Percentiles rank a stretch among this genome's conserved stretches.
Conservation (phyloP, 108 stramenopile genomes). For the Cyclotella atomus region DNA sequence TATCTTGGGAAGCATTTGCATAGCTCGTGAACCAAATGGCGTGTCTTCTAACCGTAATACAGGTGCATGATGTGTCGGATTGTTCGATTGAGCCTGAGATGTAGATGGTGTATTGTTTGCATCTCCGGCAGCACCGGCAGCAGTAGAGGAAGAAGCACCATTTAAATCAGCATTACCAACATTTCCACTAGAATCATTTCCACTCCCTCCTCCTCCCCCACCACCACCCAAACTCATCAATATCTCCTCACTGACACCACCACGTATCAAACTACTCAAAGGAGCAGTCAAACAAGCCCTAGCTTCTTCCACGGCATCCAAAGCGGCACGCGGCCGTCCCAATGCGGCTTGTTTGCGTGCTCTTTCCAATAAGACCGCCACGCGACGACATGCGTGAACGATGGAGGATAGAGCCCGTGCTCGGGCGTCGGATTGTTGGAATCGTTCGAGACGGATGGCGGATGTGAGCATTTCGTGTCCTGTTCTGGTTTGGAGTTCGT, state of each 20-base stretch:
- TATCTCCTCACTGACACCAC: slow-evolving; percentile 27
- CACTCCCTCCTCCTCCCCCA: slow-evolving; percentile 8
- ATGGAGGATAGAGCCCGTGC: slow-evolving; percentile 74
- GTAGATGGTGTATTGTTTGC: not conserved
- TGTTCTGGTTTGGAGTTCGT: slow-evolving; percentile 76
- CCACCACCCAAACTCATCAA: slow-evolving; percentile 22
- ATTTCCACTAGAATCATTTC: not conserved
- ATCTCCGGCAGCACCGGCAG: not conserved
- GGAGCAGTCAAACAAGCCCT: slow-evolving; percentile 76
- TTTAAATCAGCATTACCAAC: not conserved
- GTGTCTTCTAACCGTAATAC: slow-evolving; percentile 77
- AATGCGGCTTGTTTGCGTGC: slow-evolving; percentile 77
- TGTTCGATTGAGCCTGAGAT: not conserved
- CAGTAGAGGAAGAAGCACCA: too few relatives aligned
- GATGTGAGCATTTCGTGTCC: slow-evolving; percentile 74
- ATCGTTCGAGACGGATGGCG: slow-evolving; percentile 62
- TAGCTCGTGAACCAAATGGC: slow-evolving; percentile 86
- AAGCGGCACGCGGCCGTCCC: slow-evolving; percentile 79
- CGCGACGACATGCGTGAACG: slow-evolving; percentile 79
- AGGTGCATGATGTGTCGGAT: slow-evolving; percentile 31
- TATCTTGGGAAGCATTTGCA: slow-evolving; percentile 85
- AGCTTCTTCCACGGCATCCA: slow-evolving; percentile 90
- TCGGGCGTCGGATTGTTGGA: slow-evolving; percentile 62
- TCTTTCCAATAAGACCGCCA: slow-evolving; percentile 77
- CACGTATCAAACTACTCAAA: slow-evolving; percentile 59